Evolutionary conservation across 208 protist species (phyloP).

Genomic region (Phytomonas serpens): DNA sequence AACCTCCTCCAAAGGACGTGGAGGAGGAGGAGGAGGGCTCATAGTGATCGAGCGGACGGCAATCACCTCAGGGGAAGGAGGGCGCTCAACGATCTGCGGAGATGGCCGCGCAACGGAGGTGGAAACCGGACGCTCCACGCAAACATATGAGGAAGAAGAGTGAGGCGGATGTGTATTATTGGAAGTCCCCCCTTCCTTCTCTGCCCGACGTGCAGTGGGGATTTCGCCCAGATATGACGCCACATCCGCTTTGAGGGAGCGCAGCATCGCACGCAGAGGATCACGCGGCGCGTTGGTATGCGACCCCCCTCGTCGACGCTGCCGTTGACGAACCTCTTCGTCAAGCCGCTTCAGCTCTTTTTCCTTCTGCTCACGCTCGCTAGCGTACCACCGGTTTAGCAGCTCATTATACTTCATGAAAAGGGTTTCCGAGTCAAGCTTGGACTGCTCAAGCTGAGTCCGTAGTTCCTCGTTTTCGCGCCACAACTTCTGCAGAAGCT

Average conservation of each 20-base stretch:
- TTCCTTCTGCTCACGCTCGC: constrained; percentile 25
- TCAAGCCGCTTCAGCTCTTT: constrained; percentile 18
- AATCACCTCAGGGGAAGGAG: background rate
- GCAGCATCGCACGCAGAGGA: constrained; percentile 26
- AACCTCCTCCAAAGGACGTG: background rate
- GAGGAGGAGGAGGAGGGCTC: no score
- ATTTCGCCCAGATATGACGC: constrained; percentile 11
- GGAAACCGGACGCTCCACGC: background rate
- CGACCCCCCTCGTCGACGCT: background rate
- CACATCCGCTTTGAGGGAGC: constrained; percentile 24
- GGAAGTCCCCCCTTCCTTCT: background rate
- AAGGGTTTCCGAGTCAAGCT: constrained; percentile 25
- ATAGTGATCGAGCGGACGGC: no score
- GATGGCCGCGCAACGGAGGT: background rate
- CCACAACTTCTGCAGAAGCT: constrained; percentile 12
- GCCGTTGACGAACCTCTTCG: background rate
- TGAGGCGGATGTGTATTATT: background rate
- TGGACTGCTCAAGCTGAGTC: constrained; percentile 25
- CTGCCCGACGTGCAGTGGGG: no score
- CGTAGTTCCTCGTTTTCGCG: constrained; percentile 28
- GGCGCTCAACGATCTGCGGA: background rate
- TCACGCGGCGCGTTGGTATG: constrained; percentile 2
- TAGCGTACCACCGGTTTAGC: constrained; percentile 27
- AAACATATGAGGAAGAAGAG: background rate
- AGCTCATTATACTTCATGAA: constrained; percentile 28